Base-by-base conservation (phyloP, 257 asterid species). In the Jacaranda copaia region DNA sequence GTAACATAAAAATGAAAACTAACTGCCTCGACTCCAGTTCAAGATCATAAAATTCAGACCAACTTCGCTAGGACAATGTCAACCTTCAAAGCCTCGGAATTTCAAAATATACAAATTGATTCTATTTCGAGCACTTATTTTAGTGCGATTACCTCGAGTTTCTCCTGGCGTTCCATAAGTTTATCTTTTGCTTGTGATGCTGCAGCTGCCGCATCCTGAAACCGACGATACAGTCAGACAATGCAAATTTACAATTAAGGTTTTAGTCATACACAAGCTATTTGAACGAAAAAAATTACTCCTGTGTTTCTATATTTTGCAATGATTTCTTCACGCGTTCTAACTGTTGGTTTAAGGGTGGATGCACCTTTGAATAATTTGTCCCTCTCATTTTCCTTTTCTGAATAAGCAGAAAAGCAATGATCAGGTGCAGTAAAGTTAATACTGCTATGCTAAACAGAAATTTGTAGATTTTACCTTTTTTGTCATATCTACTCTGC, bases 291-390 rank as follows among this genome's bases (percentile, higher is more conserved):
- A 42, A 46, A 38, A 49, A 65, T 80, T 85, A 96, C 98, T 90
- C 93, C 98, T 0, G 93, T 61, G 76, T 83, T 80, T 81, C 97
- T 84, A 81, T 96, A 96, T 85, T 96, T 93, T 19, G 98, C 97
- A 76, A 96, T 88, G 84, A 96, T 96, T 87, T 96, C 99, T 83
- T 93, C 98, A 55, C 88, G 90, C 6, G 97, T 93, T 79, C 98
- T 84, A 39, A 20, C 65, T 75, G 70, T 91, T 73, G 99, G 97
- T 83, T 93, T 77, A 46, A 85, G 92, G 76, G 83, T 57, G 18
- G 92, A 82, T 72, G 89, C 82, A 73, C 93, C 99, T 87, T 91
- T 95, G 73, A 96, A 93, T 74, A 91, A 76, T 84, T 59, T 89
- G 58, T 91, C 89, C 84, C 96, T 85, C 72, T 87, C 86, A 35